Conservation (phyloP, 2,329 filamentous ascomycete genomes). For the Clonostachys chloroleuca region DNA sequence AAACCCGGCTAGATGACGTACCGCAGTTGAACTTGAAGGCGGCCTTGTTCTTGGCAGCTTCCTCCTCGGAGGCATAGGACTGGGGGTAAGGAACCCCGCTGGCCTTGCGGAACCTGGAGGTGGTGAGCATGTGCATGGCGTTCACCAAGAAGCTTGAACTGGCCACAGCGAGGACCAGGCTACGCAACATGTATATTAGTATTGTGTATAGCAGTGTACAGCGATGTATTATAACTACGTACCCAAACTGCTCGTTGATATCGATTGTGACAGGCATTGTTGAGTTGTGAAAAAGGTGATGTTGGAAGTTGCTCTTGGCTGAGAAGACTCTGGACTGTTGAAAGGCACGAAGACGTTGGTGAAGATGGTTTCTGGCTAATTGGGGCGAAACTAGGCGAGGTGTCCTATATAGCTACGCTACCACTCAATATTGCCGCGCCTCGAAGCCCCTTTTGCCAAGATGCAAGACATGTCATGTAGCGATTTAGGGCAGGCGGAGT, state of each 20-base stretch:
- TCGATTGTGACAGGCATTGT: not conserved
- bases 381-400: too few relatives aligned
- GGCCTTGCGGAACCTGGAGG: slow-evolving; percentile 41
- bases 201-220: not conserved
- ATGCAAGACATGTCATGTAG: too few relatives aligned
- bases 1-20: slow-evolving; percentile 15
- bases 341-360: too few relatives aligned
- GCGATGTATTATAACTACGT: not conserved
- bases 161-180: slow-evolving; percentile 58
- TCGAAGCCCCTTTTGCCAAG: too few relatives aligned
- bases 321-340: too few relatives aligned
- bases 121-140: slow-evolving; percentile 43
- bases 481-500: too few relatives aligned
- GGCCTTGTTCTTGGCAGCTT: slow-evolving; percentile 47
- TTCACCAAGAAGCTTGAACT: slow-evolving; percentile 55
- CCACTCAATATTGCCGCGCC: too few relatives aligned
- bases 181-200: slow-evolving; percentile 16
- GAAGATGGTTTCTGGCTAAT: too few relatives aligned
- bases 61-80: slow-evolving; percentile 49
- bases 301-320: too few relatives aligned
- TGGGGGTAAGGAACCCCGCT: slow-evolving; percentile 53
- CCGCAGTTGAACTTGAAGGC: slow-evolving; percentile 61
- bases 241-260: not conserved
- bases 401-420: too few relatives aligned
- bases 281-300: too few relatives aligned